Percentiles rank a stretch among this genome's conserved stretches.
Evolutionary conservation across 495 filamentous ascomycete genomes (phyloP).

Genomic region (Penicillium robsamsonii): DNA sequence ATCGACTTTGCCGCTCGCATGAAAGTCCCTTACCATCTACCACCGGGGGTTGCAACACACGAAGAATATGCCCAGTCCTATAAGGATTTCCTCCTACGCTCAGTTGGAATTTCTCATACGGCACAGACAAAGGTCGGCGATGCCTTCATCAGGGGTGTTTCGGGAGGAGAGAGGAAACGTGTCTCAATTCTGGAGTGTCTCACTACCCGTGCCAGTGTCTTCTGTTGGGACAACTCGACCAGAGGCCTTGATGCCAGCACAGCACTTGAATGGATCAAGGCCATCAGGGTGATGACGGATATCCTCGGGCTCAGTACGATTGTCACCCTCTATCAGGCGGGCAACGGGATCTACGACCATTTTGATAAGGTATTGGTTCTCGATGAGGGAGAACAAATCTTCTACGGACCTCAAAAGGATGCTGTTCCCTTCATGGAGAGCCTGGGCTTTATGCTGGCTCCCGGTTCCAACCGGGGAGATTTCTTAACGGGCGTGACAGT

Average conservation of each 20-base stretch:
- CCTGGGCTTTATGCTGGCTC: constrained; percentile 55
- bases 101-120: constrained; percentile 27
- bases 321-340: constrained; percentile 77
- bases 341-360: constrained; percentile 68
- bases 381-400: constrained; percentile 63
- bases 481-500: constrained; percentile 57
- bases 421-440: constrained; percentile 59
- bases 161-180: constrained; percentile 76
- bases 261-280: constrained; percentile 65
- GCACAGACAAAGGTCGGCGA: constrained; percentile 56
- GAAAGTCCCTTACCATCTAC: too few relatives aligned
- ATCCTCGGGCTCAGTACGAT: constrained; percentile 55
- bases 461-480: constrained; percentile 56
- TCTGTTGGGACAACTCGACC: constrained; percentile 80
- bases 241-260: constrained; percentile 77
- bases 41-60: too few relatives aligned
- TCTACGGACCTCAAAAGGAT: constrained; percentile 53
- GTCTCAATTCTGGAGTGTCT: constrained; percentile 52
- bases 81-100: too few relatives aligned
- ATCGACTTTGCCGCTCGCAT: too few relatives aligned
- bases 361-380: constrained; percentile 61
- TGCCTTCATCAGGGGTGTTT: constrained; percentile 73
- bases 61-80: too few relatives aligned
- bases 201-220: constrained; percentile 50
- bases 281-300: constrained; percentile 65